phyloP scores from a whole-genome alignment of 179 eudicot genomes.

The Spergularia azorica region DNA sequence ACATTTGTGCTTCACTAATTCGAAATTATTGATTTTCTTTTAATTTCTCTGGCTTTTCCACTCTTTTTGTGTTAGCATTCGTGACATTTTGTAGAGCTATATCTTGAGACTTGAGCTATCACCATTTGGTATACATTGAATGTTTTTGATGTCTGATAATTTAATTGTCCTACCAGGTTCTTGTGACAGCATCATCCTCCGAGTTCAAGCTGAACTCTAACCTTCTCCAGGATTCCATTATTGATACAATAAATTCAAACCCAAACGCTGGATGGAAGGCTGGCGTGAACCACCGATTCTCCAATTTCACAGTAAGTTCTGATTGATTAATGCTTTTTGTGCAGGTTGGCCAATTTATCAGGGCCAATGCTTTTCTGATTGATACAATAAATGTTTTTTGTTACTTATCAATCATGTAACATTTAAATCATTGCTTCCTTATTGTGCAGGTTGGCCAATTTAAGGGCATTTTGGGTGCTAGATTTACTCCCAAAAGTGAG shows the following conservation, averaged over 20 bases:
- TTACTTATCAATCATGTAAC: not conserved
- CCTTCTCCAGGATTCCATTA: conserved; percentile 76
- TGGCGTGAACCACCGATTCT: conserved; percentile 58
- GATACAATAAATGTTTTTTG: not conserved
- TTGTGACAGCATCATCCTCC: conserved; percentile 33
- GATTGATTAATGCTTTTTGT: not conserved
- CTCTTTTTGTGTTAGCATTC: not conserved
- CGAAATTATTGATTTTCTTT: too few species aligned
- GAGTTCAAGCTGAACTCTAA: conserved; percentile 42
- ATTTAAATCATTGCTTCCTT: not conserved
- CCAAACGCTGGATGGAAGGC: conserved; percentile 92
- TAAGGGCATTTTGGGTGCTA: conserved; percentile 82
- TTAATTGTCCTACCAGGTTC: conserved; percentile 32
- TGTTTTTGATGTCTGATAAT: not conserved
- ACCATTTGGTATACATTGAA: not conserved
- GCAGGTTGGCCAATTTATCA: conserved; percentile 86
- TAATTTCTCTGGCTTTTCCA: too few species aligned
- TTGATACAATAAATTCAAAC: conserved; percentile 53
- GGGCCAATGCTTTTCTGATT: conserved; percentile 20
- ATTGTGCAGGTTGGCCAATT: conserved; percentile 72
- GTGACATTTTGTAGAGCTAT: not conserved
- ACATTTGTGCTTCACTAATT: too few species aligned
- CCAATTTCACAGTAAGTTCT: conserved; percentile 72
- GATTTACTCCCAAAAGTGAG: conserved; percentile 50
- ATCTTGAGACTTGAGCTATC: not conserved